Base-by-base conservation (phyloP, 83 land plant species). In the Picea engelmannii region DNA sequence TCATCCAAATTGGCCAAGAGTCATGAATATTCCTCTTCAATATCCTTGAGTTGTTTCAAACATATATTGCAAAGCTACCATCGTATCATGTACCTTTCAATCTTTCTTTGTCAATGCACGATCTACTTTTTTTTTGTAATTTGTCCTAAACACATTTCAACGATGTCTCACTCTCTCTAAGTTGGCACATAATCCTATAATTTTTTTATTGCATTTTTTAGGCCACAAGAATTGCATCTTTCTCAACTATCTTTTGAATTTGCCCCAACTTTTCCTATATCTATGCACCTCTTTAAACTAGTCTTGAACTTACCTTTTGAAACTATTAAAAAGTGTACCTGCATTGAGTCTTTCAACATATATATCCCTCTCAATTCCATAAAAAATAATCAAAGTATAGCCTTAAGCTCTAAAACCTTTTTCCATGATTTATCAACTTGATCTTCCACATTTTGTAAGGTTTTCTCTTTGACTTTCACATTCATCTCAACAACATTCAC, bases 121-220 rank as follows among this genome's bases (percentile, higher is more conserved):
- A n/a, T n/a, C n/a, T n/a, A n/a, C 27, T 42, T 58, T 78, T 24
- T 25, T 20, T 60, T 18, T 60, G 9, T 25, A 77, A 20, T 27
- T 60, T 77, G 24, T 77, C 64, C 67, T 11, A 59, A 5, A 64
- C 64, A 25, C n/a, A 24, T 60, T 16, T 77, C 64, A 55, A 77
- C 24, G 79, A 77, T 16, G 42, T n/a, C 24, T 77, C 42, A 4
- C 79, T 77, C 79, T 77, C 79, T 23, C 63, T 59, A 15, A 55
- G 79, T 77, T 27, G 38, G 5, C 21, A 8, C 8, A 20, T 18
- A 16, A 59, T 27, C 40, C 4, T 78, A 38, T 60, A n/a, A 35
- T 78, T 58, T 52, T 5, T 24, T n/a, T 78, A 42, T 78, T 78
- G 64, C 40, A 60, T 78, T 58, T 58, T 78, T 13, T 31, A 17